Evolutionary conservation across 2,329 filamentous ascomycete genomes (phyloP).

Genomic region (Fusarium guadeloupense): DNA sequence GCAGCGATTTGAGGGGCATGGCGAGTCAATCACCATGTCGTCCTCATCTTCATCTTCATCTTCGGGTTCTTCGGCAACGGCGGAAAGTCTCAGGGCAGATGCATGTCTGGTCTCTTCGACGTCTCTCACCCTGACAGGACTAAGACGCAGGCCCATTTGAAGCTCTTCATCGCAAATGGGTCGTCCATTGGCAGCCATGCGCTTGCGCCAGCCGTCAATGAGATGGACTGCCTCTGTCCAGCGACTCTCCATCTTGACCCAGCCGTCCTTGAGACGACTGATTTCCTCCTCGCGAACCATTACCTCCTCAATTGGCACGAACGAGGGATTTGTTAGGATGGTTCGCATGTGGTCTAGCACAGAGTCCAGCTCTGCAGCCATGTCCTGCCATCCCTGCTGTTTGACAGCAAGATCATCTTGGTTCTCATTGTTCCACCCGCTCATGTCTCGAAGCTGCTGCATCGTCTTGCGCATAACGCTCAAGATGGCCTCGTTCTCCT

Average conservation of each 20-base stretch:
- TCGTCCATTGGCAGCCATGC: slow-evolving; percentile 76
- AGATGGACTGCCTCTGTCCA: slow-evolving; percentile 91
- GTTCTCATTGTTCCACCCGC: slow-evolving; percentile 59
- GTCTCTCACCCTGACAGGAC: slow-evolving; percentile 65
- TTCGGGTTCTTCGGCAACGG: slow-evolving; percentile 59
- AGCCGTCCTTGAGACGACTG: slow-evolving; percentile 79
- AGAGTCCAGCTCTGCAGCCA: slow-evolving; percentile 77
- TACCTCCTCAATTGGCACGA: slow-evolving; percentile 94
- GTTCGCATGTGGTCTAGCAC: slow-evolving; percentile 83
- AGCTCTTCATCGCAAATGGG: slow-evolving; percentile 75
- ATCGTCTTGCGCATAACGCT: slow-evolving; percentile 76
- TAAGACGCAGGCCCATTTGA: slow-evolving; percentile 73
- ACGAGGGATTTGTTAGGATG: slow-evolving; percentile 93
- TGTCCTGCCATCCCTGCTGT: slow-evolving; percentile 65
- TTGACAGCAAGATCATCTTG: slow-evolving; percentile 46
- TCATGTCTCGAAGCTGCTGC: slow-evolving; percentile 74
- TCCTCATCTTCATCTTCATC: slow-evolving; percentile 46
- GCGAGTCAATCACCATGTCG: slow-evolving; percentile 41
- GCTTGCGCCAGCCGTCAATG: slow-evolving; percentile 90
- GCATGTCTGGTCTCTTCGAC: slow-evolving; percentile 57
- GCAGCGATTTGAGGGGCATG: slow-evolving; percentile 40
- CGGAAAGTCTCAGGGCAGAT: slow-evolving; percentile 53
- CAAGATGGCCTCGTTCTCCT: slow-evolving; percentile 89
- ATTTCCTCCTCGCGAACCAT: slow-evolving; percentile 94
- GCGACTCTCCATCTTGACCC: slow-evolving; percentile 91